These are phyloP conservation scores for Isochrysis galbana DNA, from an alignment of 78 protist genomes.

Conservation along the genomic window DNA sequence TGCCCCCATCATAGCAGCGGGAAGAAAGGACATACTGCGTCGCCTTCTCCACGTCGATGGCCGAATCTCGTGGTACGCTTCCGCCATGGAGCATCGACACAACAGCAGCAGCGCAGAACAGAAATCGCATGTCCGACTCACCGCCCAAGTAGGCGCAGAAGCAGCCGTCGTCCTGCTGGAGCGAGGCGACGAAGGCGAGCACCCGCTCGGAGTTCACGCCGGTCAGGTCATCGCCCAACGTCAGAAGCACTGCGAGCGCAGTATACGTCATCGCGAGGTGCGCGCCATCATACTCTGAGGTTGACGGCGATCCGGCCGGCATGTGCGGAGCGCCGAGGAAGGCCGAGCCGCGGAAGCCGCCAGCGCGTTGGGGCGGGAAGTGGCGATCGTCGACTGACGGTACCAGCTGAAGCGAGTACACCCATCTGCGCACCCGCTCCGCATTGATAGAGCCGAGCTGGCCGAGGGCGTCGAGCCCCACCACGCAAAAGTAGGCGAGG, in stretches of 20 bases:
- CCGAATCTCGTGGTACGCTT: no score
- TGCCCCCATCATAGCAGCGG: slow-evolving; percentile 39
- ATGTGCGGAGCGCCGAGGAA: background rate
- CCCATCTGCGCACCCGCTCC: background rate
- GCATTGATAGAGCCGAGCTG: background rate
- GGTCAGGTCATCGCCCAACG: slow-evolving; percentile 55
- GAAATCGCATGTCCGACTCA: slow-evolving; percentile 52
- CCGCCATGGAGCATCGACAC: background rate
- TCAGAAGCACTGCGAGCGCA: slow-evolving; percentile 14
- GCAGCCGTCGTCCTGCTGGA: background rate
- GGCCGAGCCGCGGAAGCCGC: background rate
- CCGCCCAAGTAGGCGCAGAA: background rate
- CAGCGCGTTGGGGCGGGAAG: background rate
- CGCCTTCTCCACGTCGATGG: background rate
- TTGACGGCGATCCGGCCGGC: background rate
- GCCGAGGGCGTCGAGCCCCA: slow-evolving; percentile 9
- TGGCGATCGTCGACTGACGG: background rate
- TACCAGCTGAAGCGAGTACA: background rate
- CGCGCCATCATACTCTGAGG: background rate
- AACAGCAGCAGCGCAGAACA: slow-evolving; percentile 31
- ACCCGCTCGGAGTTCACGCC: background rate
- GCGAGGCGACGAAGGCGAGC: background rate
- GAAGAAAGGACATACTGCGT: background rate
- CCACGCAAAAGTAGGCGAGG: background rate
- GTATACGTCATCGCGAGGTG: slow-evolving; percentile 58